phyloP scores from a whole-genome alignment of 148 eudicot genomes.

The Spergularia marina region DNA sequence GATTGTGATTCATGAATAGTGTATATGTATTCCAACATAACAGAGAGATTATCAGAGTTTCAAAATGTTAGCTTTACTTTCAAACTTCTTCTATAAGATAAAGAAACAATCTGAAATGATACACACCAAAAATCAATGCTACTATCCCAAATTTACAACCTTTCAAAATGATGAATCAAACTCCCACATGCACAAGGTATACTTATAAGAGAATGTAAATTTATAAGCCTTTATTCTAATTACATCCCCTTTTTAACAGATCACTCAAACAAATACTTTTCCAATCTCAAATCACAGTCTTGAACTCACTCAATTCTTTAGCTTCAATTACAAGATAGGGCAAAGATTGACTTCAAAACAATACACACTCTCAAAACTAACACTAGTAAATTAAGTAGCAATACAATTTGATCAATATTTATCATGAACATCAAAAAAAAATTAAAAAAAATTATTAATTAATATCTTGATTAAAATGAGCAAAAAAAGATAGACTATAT shows the following conservation, averaged over 20 bases:
- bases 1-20: not conserved
- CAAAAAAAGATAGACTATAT: too few species aligned
- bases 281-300: constrained; percentile 11
- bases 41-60: not conserved
- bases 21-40: not conserved
- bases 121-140: not conserved
- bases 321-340: constrained; percentile 11
- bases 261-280: not conserved
- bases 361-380: constrained; percentile 7
- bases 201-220: not conserved
- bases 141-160: not conserved
- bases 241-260: not conserved
- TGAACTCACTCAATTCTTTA: not conserved
- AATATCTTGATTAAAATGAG: too few species aligned
- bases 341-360: constrained; percentile 7
- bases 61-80: not conserved
- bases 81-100: not conserved
- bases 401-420: not conserved
- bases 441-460: not conserved
- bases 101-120: not conserved
- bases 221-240: not conserved
- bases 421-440: not conserved
- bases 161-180: constrained; percentile 8
- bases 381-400: not conserved
- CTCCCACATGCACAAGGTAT: constrained; percentile 17